Conservation (phyloP, 257 asterid species). For the Datura wrightii region DNA sequence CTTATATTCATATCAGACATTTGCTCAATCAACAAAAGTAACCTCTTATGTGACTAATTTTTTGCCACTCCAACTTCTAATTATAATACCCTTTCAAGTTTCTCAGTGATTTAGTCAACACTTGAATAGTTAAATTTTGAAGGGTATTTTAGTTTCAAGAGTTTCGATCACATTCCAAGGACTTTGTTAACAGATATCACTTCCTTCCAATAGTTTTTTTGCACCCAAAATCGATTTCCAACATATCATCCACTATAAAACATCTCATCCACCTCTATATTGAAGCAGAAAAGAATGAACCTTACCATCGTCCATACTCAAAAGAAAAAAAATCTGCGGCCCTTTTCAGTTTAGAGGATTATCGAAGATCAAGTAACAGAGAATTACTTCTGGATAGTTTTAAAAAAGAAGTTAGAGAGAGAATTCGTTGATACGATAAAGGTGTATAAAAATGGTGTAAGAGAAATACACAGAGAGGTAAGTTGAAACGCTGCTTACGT, state of each 20-base stretch:
- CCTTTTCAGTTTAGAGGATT: too few relatives aligned
- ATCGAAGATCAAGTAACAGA: too few relatives aligned
- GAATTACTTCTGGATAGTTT: too few relatives aligned
- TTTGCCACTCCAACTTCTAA: conserved; percentile 36
- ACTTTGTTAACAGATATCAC: conserved; percentile 73
- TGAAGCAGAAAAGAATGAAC: too few relatives aligned
- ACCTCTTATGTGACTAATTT: conserved; percentile 45
- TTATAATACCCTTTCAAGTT: conserved; percentile 38
- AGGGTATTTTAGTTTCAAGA: conserved; percentile 59
- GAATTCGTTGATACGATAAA: too few relatives aligned
- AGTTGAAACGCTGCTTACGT: too few relatives aligned
- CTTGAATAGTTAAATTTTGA: conserved; percentile 52
- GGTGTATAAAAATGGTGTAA: too few relatives aligned
- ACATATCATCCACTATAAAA: conserved; percentile 62
- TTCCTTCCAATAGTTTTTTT: conserved; percentile 67
- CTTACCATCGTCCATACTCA: too few relatives aligned
- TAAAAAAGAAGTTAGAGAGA: too few relatives aligned
- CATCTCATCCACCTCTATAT: neutral
- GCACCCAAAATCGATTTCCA: conserved; percentile 74
- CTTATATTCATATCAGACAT: conserved; percentile 52
- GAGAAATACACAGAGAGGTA: too few relatives aligned
- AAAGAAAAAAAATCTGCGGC: too few relatives aligned
- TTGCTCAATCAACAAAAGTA: conserved; percentile 49
- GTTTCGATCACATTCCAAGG: conserved; percentile 61
- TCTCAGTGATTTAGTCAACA: conserved; percentile 44